These are phyloP conservation scores for Tephrocybe sp. DNA, from an alignment of 768 basidiomycete genomes.

Conservation along the genomic window DNA sequence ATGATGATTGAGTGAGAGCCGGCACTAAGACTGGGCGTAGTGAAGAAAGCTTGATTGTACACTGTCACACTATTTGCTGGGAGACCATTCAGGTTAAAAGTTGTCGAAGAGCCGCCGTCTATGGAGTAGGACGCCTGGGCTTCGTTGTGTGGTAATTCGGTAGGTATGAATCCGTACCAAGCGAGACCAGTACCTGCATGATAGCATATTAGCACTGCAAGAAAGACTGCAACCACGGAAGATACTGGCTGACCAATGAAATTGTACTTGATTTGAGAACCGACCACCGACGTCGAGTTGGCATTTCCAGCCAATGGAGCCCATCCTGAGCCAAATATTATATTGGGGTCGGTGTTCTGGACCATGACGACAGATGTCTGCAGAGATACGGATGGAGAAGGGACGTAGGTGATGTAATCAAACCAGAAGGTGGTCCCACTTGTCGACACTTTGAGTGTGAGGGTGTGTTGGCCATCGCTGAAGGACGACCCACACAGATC, in stretches of 20 bases:
- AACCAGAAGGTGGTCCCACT: constrained; percentile 26
- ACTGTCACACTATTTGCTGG: background rate
- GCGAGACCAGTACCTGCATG: constrained; percentile 6
- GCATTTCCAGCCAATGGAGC: constrained; percentile 1
- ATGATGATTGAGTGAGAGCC: constrained; percentile 9
- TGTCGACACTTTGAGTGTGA: constrained; percentile 20
- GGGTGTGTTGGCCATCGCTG: constrained; percentile 19
- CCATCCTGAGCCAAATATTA: constrained; percentile 1
- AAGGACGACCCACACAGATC: constrained; percentile 17
- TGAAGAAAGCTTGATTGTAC: constrained; percentile 8
- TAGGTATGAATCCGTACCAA: constrained; percentile 10
- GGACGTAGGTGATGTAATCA: constrained; percentile 23
- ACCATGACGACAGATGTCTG: constrained; percentile 2
- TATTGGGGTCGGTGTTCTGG: constrained; percentile 4
- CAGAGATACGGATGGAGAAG: constrained; percentile 14
- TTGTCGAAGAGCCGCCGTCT: background rate
- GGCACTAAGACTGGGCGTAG: background rate
- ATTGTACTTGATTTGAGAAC: constrained; percentile 3
- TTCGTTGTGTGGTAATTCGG: background rate
- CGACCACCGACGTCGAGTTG: constrained; percentile 2
- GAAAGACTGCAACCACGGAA: background rate
- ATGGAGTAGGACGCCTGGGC: background rate
- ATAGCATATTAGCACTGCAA: background rate
- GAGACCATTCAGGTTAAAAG: constrained; percentile 1
- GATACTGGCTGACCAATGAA: constrained; percentile 6